Evolutionary conservation across 2,329 filamentous ascomycete species (phyloP).

Genomic region (Sporothrix inflata): DNA sequence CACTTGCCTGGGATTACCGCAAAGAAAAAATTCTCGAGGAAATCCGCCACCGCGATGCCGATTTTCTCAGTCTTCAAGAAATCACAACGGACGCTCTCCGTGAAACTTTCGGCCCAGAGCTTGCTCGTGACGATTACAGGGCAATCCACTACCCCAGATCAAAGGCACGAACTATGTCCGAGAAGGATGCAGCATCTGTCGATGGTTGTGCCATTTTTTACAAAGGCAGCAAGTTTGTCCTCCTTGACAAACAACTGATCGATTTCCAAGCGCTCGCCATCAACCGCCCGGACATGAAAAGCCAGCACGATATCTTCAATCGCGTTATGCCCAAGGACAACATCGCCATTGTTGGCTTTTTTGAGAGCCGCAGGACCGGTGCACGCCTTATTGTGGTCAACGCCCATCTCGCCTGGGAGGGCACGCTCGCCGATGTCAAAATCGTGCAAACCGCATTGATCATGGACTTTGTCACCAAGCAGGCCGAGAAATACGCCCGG

Average conservation of each 20-base stretch:
- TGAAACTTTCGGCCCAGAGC: slow-evolving; percentile 83
- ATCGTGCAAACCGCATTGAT: slow-evolving; percentile 93
- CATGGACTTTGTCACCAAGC: slow-evolving; percentile 86
- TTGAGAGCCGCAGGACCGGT: slow-evolving; percentile 91
- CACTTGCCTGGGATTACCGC: slow-evolving; percentile 85
- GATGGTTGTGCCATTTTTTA: slow-evolving; percentile 98
- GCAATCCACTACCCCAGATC: slow-evolving; percentile 92
- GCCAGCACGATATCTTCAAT: slow-evolving; percentile 96
- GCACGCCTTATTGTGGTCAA: slow-evolving; percentile 90
- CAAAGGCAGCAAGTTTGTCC: slow-evolving; percentile 81
- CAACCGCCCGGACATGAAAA: slow-evolving; percentile 94
- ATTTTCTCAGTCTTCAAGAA: slow-evolving; percentile 92
- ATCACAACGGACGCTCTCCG: slow-evolving; percentile 91
- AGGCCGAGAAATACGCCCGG: slow-evolving; percentile 82
- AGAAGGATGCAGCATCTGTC: slow-evolving; percentile 84
- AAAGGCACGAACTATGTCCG: slow-evolving; percentile 86
- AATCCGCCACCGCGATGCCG: slow-evolving; percentile 75
- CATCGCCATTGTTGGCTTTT: slow-evolving; percentile 87
- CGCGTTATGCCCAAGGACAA: slow-evolving; percentile 98
- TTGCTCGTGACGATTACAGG: slow-evolving; percentile 88
- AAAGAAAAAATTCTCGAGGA: slow-evolving; percentile 82
- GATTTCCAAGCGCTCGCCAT: slow-evolving; percentile 92
- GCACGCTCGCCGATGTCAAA: slow-evolving; percentile 88
- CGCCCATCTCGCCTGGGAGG: slow-evolving; percentile 94
- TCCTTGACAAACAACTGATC: slow-evolving; percentile 91